These are phyloP conservation scores for Solanum hybrid DNA, from an alignment of 305 asterid species.

Conservation along the genomic window DNA sequence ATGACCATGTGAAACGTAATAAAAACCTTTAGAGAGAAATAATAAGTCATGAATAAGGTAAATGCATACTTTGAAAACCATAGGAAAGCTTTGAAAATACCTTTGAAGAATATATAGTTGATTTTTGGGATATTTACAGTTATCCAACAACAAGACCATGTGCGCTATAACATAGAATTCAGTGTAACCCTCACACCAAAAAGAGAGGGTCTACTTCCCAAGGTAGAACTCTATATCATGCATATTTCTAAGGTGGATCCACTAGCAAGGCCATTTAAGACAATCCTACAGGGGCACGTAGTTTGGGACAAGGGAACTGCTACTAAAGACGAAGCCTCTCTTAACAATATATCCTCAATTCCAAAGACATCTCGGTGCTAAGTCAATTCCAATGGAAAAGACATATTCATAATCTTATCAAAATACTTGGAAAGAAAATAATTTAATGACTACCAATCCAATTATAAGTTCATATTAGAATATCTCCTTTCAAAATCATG, in stretches of 20 bases:
- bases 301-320: too few relatives aligned
- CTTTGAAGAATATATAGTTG: neutral
- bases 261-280: neutral
- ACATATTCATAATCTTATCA: too few relatives aligned
- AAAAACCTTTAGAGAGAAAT: neutral
- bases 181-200: neutral
- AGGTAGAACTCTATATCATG: neutral
- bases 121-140: neutral
- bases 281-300: too few relatives aligned
- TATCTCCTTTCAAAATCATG: too few relatives aligned
- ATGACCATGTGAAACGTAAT: neutral
- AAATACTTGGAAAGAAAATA: too few relatives aligned
- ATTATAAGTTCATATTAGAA: too few relatives aligned
- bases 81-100: neutral
- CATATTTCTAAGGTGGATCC: neutral
- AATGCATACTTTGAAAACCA: neutral
- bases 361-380: too few relatives aligned
- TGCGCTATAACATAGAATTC: neutral
- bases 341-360: too few relatives aligned
- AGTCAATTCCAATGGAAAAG: too few relatives aligned
- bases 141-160: neutral
- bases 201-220: neutral
- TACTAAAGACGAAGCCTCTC: too few relatives aligned
- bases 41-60: neutral
- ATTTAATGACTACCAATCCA: too few relatives aligned